Base-by-base conservation (phyloP, 352 stramenopile genomes). In the Globisporangium polare region DNA sequence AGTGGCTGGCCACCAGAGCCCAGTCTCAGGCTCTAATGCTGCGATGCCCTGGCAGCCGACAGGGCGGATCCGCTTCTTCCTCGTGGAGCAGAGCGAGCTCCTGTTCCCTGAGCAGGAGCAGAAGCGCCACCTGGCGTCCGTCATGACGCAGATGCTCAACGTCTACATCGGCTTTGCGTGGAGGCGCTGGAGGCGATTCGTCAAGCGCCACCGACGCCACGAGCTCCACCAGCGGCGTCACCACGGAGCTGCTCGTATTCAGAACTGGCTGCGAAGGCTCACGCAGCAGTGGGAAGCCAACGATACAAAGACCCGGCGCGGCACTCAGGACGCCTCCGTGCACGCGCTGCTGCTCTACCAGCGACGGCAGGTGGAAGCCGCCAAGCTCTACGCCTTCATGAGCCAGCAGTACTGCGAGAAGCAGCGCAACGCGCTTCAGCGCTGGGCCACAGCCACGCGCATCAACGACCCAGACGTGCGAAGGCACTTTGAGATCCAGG, bases 131-230 rank as follows among this genome's bases (percentile, higher is more conserved):
- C 62, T 93, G 53, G 58, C 42, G 10, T 20, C 54, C 24, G 79
- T 91, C 63, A 49, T 93, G 22, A 26, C 68, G n/a, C 81, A 88
- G 43, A 68, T 93, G 52, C 67, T 93, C 15, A 76, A 79, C 31
- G 64, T 90, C 13, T 88, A 83, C 53, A 62, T 76, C 10, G 83
- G 81, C 35, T 88, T 83, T 59, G 77, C 74, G 22, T 93, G 83
- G 83, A 58, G 59, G 27, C 62, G 69, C 1, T 92, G 83, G 83
- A 55, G 41, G 7, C 60, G 68, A 18, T 88, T 80, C 26, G 64
- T 87, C 8, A 53, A 66, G 1, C 70, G 61, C 0, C 69, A 79
- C 57, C 79, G 74, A 9, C 54, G 66, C 7, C 54, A 74, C 37
- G 74, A 91, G 51, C 71, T 58, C 0, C 50, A 60, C 0, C 61